Conservation (phyloP, 2,329 filamentous ascomycete genomes). For the Hymenoscyphus scutula region DNA sequence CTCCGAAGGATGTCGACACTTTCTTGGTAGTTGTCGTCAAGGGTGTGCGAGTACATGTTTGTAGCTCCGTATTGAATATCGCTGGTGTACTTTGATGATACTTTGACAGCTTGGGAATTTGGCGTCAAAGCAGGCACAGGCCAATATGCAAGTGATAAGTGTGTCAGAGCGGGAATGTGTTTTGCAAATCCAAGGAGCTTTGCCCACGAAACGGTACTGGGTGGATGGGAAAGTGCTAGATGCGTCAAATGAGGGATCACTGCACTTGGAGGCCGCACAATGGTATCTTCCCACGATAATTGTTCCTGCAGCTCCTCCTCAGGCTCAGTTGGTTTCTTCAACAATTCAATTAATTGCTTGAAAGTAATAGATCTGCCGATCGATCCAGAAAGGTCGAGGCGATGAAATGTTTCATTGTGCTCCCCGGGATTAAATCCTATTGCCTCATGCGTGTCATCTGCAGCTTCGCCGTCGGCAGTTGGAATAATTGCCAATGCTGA, state of each 20-base stretch:
- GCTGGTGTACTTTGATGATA: slow-evolving; percentile 44
- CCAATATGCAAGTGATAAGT: slow-evolving; percentile 62
- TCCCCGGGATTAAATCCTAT: slow-evolving; percentile 12
- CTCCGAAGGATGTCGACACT: slow-evolving; percentile 54
- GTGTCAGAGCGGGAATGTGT: slow-evolving; percentile 54
- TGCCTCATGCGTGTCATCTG: not conserved
- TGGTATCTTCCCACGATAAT: slow-evolving; percentile 31
- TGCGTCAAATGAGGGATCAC: slow-evolving; percentile 56
- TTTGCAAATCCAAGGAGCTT: slow-evolving; percentile 54
- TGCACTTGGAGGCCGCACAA: slow-evolving; percentile 23
- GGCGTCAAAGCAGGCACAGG: slow-evolving; percentile 58
- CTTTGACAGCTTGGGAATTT: slow-evolving; percentile 48
- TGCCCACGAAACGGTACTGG: slow-evolving; percentile 51
- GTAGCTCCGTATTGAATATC: slow-evolving; percentile 53
- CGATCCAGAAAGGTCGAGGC: slow-evolving; percentile 54
- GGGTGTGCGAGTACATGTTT: slow-evolving; percentile 54
- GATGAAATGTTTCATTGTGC: slow-evolving; percentile 48
- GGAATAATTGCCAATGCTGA: slow-evolving; percentile 44
- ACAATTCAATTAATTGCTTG: slow-evolving; percentile 50
- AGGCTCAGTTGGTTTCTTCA: slow-evolving; percentile 33
- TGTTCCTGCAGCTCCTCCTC: slow-evolving; percentile 12
- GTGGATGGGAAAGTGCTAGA: slow-evolving; percentile 51
- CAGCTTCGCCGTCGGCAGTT: slow-evolving; percentile 30
- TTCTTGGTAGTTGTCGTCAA: slow-evolving; percentile 60
- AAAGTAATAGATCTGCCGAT: slow-evolving; percentile 51